These are phyloP conservation scores for Acanthamoeba healyi DNA, from an alignment of 208 protist genomes.

Conservation along the genomic window DNA sequence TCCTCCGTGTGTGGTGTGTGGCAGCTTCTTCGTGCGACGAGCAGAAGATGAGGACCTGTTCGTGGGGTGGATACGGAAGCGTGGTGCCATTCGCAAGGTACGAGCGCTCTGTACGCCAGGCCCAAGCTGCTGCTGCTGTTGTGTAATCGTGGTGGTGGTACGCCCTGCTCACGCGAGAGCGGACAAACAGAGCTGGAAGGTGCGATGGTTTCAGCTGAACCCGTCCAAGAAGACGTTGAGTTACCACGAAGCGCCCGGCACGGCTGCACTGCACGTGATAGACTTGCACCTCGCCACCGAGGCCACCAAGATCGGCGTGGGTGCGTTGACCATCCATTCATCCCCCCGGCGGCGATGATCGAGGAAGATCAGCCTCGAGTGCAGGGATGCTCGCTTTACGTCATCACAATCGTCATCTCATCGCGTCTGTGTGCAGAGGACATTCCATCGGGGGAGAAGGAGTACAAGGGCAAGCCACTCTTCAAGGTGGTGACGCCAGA, in stretches of 20 bases:
- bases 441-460: constrained; percentile 35
- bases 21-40: constrained; percentile 41
- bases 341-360: background rate
- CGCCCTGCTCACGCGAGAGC: too few species aligned
- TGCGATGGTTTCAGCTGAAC: constrained; percentile 41
- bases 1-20: background rate
- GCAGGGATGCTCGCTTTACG: too few species aligned
- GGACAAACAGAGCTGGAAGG: constrained; percentile 10
- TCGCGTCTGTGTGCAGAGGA: constrained; percentile 12
- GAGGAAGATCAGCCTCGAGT: too few species aligned
- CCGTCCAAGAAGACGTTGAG: constrained; percentile 12
- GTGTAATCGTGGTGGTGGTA: background rate
- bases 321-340: background rate
- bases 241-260: constrained; percentile 5
- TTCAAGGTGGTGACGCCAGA: constrained; percentile 40
- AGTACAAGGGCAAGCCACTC: constrained; percentile 11
- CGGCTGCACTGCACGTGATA: background rate
- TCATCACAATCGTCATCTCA: too few species aligned
- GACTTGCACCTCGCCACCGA: background rate
- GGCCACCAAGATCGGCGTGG: background rate
- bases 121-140: background rate
- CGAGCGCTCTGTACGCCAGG: background rate
- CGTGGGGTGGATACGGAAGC: constrained; percentile 29
- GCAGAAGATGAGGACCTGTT: constrained; percentile 28
- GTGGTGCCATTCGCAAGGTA: constrained; percentile 11